phyloP scores from a whole-genome alignment of 345 rosid species.

The Pugionium dolabratum region DNA sequence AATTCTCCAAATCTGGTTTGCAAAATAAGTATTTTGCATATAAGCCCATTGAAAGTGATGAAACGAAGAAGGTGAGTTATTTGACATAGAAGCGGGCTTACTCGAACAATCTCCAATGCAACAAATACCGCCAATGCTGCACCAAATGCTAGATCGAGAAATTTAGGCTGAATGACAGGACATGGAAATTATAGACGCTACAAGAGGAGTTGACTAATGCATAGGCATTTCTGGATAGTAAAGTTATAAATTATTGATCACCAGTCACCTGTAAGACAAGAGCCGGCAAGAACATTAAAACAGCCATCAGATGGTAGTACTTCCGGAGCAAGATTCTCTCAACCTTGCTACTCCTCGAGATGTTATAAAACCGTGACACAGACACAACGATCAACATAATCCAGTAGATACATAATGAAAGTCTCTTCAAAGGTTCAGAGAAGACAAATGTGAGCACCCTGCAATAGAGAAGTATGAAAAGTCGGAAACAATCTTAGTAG shows the following conservation, averaged over 20 bases:
- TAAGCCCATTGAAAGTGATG: not conserved
- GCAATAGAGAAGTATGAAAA: slow-evolving; percentile 31
- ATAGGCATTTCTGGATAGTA: not conserved
- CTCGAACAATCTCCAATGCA: slow-evolving; percentile 82
- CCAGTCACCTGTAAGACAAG: slow-evolving; percentile 83
- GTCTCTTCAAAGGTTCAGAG: slow-evolving; percentile 74
- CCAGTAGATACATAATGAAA: slow-evolving; percentile 83
- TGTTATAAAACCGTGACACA: slow-evolving; percentile 72
- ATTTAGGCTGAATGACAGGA: slow-evolving; percentile 65
- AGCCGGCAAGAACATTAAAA: slow-evolving; percentile 92
- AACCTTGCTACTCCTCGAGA: slow-evolving; percentile 80
- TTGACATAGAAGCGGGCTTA: slow-evolving; percentile 42
- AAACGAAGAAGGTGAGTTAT: not conserved
- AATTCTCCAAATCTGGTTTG: slow-evolving; percentile 80
- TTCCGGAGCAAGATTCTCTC: slow-evolving; percentile 97
- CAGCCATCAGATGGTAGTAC: slow-evolving; percentile 97
- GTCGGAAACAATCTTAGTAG: slow-evolving; percentile 20
- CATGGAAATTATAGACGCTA: slow-evolving; percentile 7
- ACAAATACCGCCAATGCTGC: slow-evolving; percentile 83
- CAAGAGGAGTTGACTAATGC: not conserved
- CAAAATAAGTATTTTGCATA: slow-evolving; percentile 1
- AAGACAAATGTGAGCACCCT: slow-evolving; percentile 79
- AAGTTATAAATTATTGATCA: slow-evolving; percentile 3
- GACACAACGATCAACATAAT: slow-evolving; percentile 61
- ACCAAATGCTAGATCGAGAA: slow-evolving; percentile 97